Base-by-base conservation (phyloP, 192 early-diverging fungal species). In the Backusella liffmaniae region DNA sequence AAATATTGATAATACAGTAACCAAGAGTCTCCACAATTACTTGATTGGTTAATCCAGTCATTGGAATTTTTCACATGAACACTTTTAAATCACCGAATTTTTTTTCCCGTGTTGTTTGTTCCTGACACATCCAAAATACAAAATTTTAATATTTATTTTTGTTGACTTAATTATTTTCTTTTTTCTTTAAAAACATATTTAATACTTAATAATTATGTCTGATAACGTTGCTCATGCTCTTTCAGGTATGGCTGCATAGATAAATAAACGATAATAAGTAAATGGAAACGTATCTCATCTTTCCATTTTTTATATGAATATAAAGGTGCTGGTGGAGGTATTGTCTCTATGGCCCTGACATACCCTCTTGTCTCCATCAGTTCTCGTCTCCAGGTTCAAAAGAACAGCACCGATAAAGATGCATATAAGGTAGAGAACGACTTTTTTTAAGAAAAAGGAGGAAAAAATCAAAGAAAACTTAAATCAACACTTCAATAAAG, bases 271-370 rank as follows among this genome's bases (percentile, higher is more conserved):
- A 53, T 23, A 5, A 4, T 41, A 51, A 18, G 49, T 15, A 51
- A 10, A 70, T 44, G 42, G 4, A 30, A 67, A 51, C 35, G 23
- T 13, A 37, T 62, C 2, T 51, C 66, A 66, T n/a, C n/a, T 66
- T 76, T 75, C 36, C 21, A 16, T 21, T 46, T 42, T 21, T 75
- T 46, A 39, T 53, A 35, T 32, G 39, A 13, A 16, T 73, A 34
- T 36, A 32, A 42, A 92, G 89, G 93, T 80, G 94, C 94, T 74
- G 94, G 92, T 73, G 94, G 94, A 76, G 94, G 94, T 78, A 94
- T 96, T 79, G 88, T 93, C 84, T 91, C 93, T 71, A 98, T 98
- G 97, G 90, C 90, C 16, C 86, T 96, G 78, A 98, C 98, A 12
- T 99, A 98, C 84, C 96, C 96, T 75, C 83, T 92, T 77, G 91